A percentile compares a stretch with the other conserved stretches of the same genome.
These are phyloP conservation scores for Tricholoma bakamatsutake DNA, from an alignment of 768 basidiomycete genomes.

Conservation along the genomic window DNA sequence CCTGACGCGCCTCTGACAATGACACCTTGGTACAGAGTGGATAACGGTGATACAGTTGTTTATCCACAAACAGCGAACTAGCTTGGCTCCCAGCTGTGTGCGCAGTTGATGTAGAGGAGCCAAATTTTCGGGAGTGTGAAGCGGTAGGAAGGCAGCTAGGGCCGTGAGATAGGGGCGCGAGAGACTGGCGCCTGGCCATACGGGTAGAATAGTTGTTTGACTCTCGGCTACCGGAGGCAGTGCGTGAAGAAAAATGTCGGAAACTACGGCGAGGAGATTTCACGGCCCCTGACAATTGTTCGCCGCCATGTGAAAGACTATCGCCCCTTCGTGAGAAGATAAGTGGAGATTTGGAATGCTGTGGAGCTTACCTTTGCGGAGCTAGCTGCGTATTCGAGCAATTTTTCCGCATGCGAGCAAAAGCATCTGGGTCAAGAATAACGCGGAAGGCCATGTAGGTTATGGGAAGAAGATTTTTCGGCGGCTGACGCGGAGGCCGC, in stretches of 20 bases:
- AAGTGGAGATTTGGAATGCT: constrained; percentile 2
- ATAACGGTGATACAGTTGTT: constrained; percentile 3
- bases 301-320: constrained; percentile 12
- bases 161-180: constrained; percentile 14
- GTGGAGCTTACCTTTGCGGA: constrained; percentile 9
- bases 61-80: not conserved
- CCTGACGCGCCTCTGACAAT: constrained; percentile 24
- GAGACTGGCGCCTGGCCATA: constrained; percentile 6
- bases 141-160: not conserved
- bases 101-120: not conserved
- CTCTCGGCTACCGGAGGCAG: constrained; percentile 7
- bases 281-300: constrained; percentile 7
- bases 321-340: constrained; percentile 9
- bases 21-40: constrained; percentile 11
- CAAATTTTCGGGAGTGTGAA: constrained; percentile 3
- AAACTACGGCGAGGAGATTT: constrained; percentile 6
- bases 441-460: not conserved
- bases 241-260: constrained; percentile 7
- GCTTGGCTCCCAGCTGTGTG: constrained; percentile 3
- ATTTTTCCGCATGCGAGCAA: constrained; percentile 8
- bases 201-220: constrained; percentile 7
- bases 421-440: constrained; percentile 18
- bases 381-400: not conserved
- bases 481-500: not conserved
- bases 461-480: not conserved